Evolutionary conservation across 352 stramenopile genomes (phyloP).

Genomic region (Globisporangium middletonii): DNA sequence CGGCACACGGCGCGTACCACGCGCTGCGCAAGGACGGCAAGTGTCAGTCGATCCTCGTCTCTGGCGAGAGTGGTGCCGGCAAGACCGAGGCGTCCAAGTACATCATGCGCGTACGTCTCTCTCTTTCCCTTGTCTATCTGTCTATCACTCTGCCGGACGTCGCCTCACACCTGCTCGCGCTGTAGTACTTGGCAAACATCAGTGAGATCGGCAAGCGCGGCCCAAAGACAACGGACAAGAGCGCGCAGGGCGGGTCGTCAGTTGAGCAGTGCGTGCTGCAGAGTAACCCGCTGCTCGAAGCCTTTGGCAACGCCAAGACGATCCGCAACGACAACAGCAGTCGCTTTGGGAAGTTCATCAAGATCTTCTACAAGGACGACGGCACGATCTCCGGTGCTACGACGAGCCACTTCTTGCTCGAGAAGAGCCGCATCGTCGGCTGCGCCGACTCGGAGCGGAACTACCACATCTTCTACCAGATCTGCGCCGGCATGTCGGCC

Average conservation of each 20-base stretch:
- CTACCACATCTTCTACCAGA: slow-evolving; percentile 99
- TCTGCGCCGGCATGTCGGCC: slow-evolving; percentile 80
- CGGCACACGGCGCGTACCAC: slow-evolving; percentile 77
- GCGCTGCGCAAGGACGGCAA: slow-evolving; percentile 70
- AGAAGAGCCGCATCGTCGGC: slow-evolving; percentile 96
- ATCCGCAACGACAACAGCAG: slow-evolving; percentile 96
- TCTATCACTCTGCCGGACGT: background rate
- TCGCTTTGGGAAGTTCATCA: slow-evolving; percentile 96
- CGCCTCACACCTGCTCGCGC: background rate
- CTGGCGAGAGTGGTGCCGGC: slow-evolving; percentile 79
- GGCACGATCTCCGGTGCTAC: slow-evolving; percentile 90
- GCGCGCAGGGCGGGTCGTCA: slow-evolving; percentile 56
- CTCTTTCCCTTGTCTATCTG: no score
- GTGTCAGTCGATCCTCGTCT: slow-evolving; percentile 86
- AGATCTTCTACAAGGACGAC: slow-evolving; percentile 91
- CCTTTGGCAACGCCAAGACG: slow-evolving; percentile 92
- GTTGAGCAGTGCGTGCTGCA: slow-evolving; percentile 90
- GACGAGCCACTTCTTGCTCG: slow-evolving; percentile 96
- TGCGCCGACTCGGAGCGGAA: slow-evolving; percentile 94
- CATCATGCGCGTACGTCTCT: slow-evolving; percentile 75
- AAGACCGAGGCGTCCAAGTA: slow-evolving; percentile 91
- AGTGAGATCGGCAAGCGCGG: slow-evolving; percentile 83
- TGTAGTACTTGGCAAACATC: slow-evolving; percentile 85
- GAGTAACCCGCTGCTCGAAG: slow-evolving; percentile 90
- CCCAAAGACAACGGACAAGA: slow-evolving; percentile 57